These are phyloP conservation scores for Chaetomium globosum DNA, from an alignment of 2,329 filamentous ascomycete species.

Conservation along the genomic window DNA sequence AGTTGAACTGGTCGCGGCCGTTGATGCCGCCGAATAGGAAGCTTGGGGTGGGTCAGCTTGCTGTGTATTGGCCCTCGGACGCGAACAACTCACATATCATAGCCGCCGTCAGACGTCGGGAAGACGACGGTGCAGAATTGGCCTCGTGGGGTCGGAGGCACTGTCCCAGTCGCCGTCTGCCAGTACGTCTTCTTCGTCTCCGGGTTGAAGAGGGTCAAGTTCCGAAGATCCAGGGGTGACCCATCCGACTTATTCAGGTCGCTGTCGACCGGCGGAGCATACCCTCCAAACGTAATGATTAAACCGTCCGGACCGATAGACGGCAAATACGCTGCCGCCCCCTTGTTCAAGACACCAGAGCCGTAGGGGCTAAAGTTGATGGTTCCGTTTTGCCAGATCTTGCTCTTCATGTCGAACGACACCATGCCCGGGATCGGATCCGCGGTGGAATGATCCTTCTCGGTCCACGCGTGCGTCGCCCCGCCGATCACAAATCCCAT, in stretches of 20 bases:
- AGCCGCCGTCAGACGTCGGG: slow-evolving; percentile 21
- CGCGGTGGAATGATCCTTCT: neutral
- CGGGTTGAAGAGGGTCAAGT: slow-evolving; percentile 32
- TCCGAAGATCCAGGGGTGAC: slow-evolving; percentile 22
- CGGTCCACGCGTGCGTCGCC: slow-evolving; percentile 23
- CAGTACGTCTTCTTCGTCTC: slow-evolving; percentile 24
- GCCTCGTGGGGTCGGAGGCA: slow-evolving; percentile 21
- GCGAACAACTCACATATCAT: slow-evolving; percentile 29
- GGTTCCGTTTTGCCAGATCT: slow-evolving; percentile 26
- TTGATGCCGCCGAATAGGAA: slow-evolving; percentile 29
- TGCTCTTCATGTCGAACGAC: slow-evolving; percentile 28
- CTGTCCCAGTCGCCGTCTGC: slow-evolving; percentile 25
- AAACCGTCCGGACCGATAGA: slow-evolving; percentile 27
- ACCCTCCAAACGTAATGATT: slow-evolving; percentile 27
- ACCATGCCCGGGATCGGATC: slow-evolving; percentile 30
- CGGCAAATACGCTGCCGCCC: slow-evolving; percentile 19
- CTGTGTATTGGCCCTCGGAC: neutral
- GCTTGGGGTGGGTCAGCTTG: neutral
- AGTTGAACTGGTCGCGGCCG: slow-evolving; percentile 1
- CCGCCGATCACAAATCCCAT: slow-evolving; percentile 31
- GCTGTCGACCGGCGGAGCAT: neutral
- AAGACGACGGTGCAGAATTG: slow-evolving; percentile 23
- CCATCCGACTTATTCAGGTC: neutral
- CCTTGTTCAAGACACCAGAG: slow-evolving; percentile 11
- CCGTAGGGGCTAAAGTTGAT: slow-evolving; percentile 24